Evolutionary conservation across 768 basidiomycete genomes (phyloP), one percentile per base, ranked within the genome.

Genomic region (Termitomyces titanicus): DNA sequence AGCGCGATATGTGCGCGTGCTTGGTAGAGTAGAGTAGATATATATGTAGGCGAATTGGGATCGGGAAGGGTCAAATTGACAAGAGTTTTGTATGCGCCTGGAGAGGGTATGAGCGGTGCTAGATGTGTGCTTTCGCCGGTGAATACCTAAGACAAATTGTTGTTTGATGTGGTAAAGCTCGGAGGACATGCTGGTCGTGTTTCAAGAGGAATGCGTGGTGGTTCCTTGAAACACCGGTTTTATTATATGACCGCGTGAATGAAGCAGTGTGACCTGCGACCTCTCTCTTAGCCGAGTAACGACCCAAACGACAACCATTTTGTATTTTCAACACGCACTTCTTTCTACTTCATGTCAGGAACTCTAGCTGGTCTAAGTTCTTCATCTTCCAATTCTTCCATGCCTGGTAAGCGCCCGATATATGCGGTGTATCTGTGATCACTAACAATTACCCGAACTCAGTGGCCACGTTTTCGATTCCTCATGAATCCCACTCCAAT

Each of bases 1-100:
- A 88, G 79, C 1, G 92, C 90, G 53, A 94, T 83, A 61, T 83
- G 76, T 2, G 92, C 83, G 54, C 92, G 87, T 35, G 88, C 84
- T 71, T 89, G 82, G 76, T 91, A 93, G 27, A 93, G 71, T n/a
- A 89, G 64, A 5, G 79, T 80, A 4, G 83, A 79, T 10, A 72
- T 70, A 67, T 87, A 88, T 62, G 90, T 85, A 15, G 82, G 73
- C 5, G 87, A 86, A 29, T 77, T 75, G 45, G 78, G 64, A 55
- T 85, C 81, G 3, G 89, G 89, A 3, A 85, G 69, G 1, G 81
- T 62, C 49, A 81, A 64, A 47, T 77, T 73, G 38, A 79, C 70
- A 48, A 92, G 73, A n/a, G 81, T 65, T 64, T 82, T 82, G 71
- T 85, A 91, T 39, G 89, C 87, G 50, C 88, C 86, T 85, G 61